Percentiles rank a stretch among this genome's conserved stretches.
Conservation (phyloP, 78 protist genomes). For the Polysphondylium violaceum region DNA sequence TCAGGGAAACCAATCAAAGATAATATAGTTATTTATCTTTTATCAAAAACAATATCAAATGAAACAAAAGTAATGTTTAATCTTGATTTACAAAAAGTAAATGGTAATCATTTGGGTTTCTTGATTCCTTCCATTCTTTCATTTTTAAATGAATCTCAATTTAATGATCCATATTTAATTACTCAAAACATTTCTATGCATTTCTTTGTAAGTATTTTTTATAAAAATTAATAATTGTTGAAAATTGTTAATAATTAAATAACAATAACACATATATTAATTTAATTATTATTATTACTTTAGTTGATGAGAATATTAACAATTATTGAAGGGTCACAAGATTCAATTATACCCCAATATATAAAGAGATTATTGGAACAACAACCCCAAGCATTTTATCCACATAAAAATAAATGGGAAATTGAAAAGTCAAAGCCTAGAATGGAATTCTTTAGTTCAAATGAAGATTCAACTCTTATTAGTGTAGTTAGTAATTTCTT, state of each 20-base stretch:
- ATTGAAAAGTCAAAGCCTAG: neutral
- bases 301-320: neutral
- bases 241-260: neutral
- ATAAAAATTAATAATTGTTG: neutral
- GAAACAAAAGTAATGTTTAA: neutral
- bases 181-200: neutral
- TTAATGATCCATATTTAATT: neutral
- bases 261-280: neutral
- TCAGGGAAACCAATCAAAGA: slow-evolving; percentile 22
- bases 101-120: slow-evolving; percentile 3
- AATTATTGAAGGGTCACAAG: neutral
- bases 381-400: neutral
- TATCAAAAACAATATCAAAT: neutral
- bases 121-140: slow-evolving; percentile 6
- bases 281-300: neutral
- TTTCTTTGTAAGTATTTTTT: slow-evolving; percentile 18
- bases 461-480: neutral
- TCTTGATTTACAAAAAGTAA: slow-evolving; percentile 1
- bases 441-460: neutral
- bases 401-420: neutral
- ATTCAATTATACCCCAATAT: neutral
- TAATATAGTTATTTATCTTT: slow-evolving; percentile 12
- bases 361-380: slow-evolving; percentile 3
- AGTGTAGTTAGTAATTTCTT: slow-evolving; percentile 1
- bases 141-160: slow-evolving; percentile 5